A percentile compares a stretch with the other conserved stretches of the same genome.
phyloP scores from a whole-genome alignment of 306 rosid genomes.

The Ammopiptanthus mongolicus region DNA sequence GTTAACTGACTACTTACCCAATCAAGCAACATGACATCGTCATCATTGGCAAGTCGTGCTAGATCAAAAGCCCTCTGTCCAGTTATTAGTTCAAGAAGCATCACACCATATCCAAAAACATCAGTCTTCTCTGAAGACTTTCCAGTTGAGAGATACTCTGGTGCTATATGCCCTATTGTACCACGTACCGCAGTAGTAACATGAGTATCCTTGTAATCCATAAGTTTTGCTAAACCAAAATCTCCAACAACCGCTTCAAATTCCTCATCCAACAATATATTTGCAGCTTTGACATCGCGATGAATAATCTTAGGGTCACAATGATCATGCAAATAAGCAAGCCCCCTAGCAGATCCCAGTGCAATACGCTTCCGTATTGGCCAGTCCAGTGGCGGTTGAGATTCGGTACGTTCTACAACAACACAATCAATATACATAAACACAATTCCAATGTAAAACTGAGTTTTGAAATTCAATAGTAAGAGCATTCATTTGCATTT shows the following conservation, averaged over 20 bases:
- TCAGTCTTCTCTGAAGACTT: slow-evolving; percentile 92
- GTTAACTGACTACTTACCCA: slow-evolving; percentile 57
- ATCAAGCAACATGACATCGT: slow-evolving; percentile 83
- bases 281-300: slow-evolving; percentile 95
- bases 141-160: slow-evolving; percentile 93
- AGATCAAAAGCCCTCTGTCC: slow-evolving; percentile 96
- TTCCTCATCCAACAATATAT: slow-evolving; percentile 87
- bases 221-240: slow-evolving; percentile 88
- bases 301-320: slow-evolving; percentile 96
- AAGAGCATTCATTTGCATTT: slow-evolving; percentile 3
- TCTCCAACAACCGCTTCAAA: slow-evolving; percentile 95
- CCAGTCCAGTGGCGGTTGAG: slow-evolving; percentile 68
- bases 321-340: slow-evolving; percentile 92
- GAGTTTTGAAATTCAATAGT: background rate
- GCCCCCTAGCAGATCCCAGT: slow-evolving; percentile 88
- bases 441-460: background rate
- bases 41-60: slow-evolving; percentile 89
- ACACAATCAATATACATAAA: slow-evolving; percentile 15
- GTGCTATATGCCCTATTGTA: slow-evolving; percentile 92
- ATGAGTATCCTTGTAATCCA: slow-evolving; percentile 93
- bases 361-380: slow-evolving; percentile 56
- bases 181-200: slow-evolving; percentile 94
- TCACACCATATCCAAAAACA: slow-evolving; percentile 96
- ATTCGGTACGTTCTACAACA: slow-evolving; percentile 55
- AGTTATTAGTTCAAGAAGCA: slow-evolving; percentile 95